These are phyloP conservation scores for Ascochyta rabiei DNA, from an alignment of 2,329 filamentous ascomycete genomes.

Conservation along the genomic window DNA sequence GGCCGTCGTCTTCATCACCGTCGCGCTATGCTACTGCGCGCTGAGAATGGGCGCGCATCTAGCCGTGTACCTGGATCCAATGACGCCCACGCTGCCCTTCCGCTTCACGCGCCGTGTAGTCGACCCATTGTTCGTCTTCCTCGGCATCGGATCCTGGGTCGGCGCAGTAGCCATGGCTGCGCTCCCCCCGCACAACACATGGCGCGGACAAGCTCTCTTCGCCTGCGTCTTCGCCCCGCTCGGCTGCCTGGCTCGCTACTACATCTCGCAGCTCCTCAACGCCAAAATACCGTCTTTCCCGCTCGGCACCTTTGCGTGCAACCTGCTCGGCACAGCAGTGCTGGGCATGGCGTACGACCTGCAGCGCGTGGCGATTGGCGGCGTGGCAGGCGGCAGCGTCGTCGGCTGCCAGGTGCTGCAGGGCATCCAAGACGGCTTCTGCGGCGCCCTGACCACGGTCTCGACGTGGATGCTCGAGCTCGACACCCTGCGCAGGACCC, in stretches of 20 bases:
- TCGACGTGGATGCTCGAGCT: constrained; percentile 57
- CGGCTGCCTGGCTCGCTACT: constrained; percentile 78
- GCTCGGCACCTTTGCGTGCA: constrained; percentile 83
- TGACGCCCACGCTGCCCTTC: constrained; percentile 67
- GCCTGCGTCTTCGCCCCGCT: constrained; percentile 81
- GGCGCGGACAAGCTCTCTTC: constrained; percentile 79
- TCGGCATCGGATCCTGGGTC: constrained; percentile 79
- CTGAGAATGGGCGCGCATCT: constrained; percentile 77
- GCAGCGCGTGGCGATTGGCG: constrained; percentile 64
- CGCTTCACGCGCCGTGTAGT: constrained; percentile 63
- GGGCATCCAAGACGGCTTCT: constrained; percentile 57
- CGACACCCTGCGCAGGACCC: constrained; percentile 47
- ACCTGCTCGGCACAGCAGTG: constrained; percentile 76
- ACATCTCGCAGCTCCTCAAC: constrained; percentile 74
- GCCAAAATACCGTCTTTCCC: constrained; percentile 71
- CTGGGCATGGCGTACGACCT: constrained; percentile 80
- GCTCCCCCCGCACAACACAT: constrained; percentile 70
- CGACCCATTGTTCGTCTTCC: constrained; percentile 66
- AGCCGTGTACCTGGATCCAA: constrained; percentile 65
- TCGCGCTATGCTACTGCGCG: constrained; percentile 72
- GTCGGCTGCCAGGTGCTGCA: constrained; percentile 55
- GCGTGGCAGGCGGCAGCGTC: constrained; percentile 47
- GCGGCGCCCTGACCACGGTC: constrained; percentile 56
- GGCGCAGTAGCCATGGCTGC: constrained; percentile 74
- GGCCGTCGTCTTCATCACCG: constrained; percentile 74